Conservation (phyloP, 2,329 filamentous ascomycete species). For the Colletotrichum lentis region DNA sequence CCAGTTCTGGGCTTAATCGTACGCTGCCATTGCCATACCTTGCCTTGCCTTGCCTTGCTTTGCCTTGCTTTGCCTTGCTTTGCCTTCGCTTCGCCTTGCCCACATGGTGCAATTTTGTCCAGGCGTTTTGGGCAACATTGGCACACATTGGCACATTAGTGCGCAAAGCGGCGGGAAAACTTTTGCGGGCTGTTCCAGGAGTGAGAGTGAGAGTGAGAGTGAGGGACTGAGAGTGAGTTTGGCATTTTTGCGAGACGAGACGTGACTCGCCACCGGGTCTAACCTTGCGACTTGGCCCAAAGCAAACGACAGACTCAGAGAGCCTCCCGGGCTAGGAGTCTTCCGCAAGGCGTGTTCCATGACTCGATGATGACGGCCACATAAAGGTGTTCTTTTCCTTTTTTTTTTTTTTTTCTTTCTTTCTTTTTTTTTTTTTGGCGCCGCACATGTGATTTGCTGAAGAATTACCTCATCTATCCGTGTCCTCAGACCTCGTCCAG, state of each 20-base stretch:
- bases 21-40: too few relatives aligned
- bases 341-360: slow-evolving; percentile 10
- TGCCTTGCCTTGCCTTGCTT: too few relatives aligned
- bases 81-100: too few relatives aligned
- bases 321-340: slow-evolving; percentile 2
- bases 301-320: slow-evolving; percentile 2
- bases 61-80: not conserved
- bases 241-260: slow-evolving; percentile 24
- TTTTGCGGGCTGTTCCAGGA: not conserved
- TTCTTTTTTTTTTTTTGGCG: too few relatives aligned
- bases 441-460: too few relatives aligned
- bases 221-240: slow-evolving; percentile 2
- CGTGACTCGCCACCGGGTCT: slow-evolving; percentile 23
- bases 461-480: too few relatives aligned
- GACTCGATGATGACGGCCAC: slow-evolving; percentile 23
- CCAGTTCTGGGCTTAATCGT: not conserved
- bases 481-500: too few relatives aligned
- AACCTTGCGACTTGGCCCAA: slow-evolving; percentile 17
- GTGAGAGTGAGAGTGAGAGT: too few relatives aligned
- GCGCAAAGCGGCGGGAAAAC: slow-evolving; percentile 23
- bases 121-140: not conserved
- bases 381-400: not conserved
- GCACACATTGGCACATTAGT: slow-evolving; percentile 1
- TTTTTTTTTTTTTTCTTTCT: too few relatives aligned
- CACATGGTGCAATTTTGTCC: not conserved